phyloP scores from a whole-genome alignment of 495 filamentous ascomycete genomes.

The Friedmanniomyces endolithicus region DNA sequence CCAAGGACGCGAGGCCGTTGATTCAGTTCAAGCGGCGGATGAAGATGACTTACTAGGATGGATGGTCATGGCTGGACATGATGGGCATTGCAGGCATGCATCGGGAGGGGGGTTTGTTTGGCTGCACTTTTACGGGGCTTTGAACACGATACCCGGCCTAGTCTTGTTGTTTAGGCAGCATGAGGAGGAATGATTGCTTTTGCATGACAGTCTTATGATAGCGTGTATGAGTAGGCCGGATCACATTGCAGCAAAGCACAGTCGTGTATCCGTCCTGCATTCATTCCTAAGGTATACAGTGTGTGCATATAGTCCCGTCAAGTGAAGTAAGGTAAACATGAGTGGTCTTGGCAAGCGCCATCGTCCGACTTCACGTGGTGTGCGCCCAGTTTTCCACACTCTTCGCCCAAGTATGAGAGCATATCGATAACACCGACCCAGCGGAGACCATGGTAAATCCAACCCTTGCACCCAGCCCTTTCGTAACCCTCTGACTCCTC shows the following conservation, averaged over 20 bases:
- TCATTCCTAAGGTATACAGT: too few species aligned
- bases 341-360: neutral
- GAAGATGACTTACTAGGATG: slow-evolving; percentile 1
- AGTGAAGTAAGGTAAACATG: too few species aligned
- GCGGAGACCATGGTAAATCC: neutral
- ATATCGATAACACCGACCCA: neutral
- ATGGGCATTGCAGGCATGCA: neutral
- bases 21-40: slow-evolving; percentile 11
- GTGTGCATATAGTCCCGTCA: too few species aligned
- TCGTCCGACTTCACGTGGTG: neutral
- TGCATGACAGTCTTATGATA: neutral
- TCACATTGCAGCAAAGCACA: neutral
- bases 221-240: neutral
- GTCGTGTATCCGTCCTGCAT: neutral
- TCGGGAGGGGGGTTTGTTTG: neutral
- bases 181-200: neutral
- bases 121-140: neutral
- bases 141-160: neutral
- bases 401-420: neutral
- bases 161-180: neutral
- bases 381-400: neutral
- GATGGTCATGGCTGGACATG: neutral
- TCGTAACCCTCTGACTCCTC: neutral
- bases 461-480: neutral
- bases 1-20: slow-evolving; percentile 46